These are phyloP conservation scores for Kuraishia molischiana DNA, from an alignment of 805 yeast genomes.

Conservation along the genomic window DNA sequence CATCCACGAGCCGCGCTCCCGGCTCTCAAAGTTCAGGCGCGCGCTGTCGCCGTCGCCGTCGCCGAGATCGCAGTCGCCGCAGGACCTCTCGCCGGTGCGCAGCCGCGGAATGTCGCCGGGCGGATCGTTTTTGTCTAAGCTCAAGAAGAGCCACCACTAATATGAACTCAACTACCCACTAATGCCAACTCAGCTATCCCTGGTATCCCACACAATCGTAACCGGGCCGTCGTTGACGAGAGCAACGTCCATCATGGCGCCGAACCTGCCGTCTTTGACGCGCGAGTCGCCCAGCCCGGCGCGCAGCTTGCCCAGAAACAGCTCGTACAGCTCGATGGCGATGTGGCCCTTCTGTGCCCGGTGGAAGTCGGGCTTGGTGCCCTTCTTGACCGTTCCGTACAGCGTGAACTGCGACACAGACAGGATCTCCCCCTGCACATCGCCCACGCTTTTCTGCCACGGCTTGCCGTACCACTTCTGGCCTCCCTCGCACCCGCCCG, in stretches of 20 bases:
- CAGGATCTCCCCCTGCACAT: conserved; percentile 60
- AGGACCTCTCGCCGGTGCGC: background rate
- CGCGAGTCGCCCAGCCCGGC: conserved; percentile 47
- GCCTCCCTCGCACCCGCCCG: conserved; percentile 23
- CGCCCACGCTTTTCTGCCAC: conserved; percentile 69
- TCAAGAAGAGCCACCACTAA: background rate
- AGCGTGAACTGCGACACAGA: conserved; percentile 92
- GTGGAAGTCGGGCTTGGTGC: conserved; percentile 93
- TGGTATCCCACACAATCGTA: conserved; percentile 75
- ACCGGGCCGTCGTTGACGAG: conserved; percentile 91
- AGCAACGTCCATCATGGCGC: conserved; percentile 95
- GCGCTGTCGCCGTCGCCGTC: background rate
- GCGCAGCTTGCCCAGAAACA: conserved; percentile 38
- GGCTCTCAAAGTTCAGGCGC: background rate
- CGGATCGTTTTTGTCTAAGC: background rate
- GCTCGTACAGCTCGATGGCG: conserved; percentile 40
- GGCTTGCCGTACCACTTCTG: conserved; percentile 53
- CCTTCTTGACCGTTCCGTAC: conserved; percentile 77
- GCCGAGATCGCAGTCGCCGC: background rate
- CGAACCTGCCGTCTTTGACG: conserved; percentile 85
- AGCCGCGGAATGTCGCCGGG: background rate
- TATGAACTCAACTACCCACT: background rate
- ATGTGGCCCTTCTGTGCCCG: conserved; percentile 73
- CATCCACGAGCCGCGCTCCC: background rate
- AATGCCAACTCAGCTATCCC: conserved; percentile 16